Conservation (phyloP, 768 basidiomycete species). For the Infundibulicybe gibba region DNA sequence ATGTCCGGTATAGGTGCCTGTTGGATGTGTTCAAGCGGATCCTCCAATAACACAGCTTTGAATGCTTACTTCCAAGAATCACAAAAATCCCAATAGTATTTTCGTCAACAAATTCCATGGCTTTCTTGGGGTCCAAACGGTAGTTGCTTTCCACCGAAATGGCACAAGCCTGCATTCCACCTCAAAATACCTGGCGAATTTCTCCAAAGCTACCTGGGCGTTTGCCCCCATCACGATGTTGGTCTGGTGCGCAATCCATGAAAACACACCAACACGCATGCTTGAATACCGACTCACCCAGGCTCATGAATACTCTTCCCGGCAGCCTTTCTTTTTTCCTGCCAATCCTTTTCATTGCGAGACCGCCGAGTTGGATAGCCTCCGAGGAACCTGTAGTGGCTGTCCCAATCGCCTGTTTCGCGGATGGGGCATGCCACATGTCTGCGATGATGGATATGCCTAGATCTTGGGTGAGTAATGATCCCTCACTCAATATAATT, state of each 20-base stretch:
- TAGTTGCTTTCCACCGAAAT: slow-evolving; percentile 49
- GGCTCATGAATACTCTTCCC: slow-evolving; percentile 76
- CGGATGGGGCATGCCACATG: slow-evolving; percentile 66
- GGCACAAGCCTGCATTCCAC: slow-evolving; percentile 59
- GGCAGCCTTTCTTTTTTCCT: slow-evolving; percentile 58
- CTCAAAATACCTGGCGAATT: slow-evolving; percentile 70
- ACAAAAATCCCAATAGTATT: slow-evolving; percentile 71
- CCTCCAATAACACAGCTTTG: slow-evolving; percentile 25
- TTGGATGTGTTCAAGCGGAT: slow-evolving; percentile 43
- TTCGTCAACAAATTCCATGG: slow-evolving; percentile 67
- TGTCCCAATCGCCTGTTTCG: slow-evolving; percentile 62
- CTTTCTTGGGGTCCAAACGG: slow-evolving; percentile 56
- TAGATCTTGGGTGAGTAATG: slow-evolving; percentile 12
- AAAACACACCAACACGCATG: neutral
- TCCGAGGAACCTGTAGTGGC: slow-evolving; percentile 73
- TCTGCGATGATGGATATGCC: slow-evolving; percentile 52
- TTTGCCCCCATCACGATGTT: slow-evolving; percentile 67
- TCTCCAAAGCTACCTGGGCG: slow-evolving; percentile 70
- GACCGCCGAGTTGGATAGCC: slow-evolving; percentile 70
- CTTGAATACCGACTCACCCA: slow-evolving; percentile 38
- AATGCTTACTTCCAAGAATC: slow-evolving; percentile 35
- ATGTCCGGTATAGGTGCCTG: slow-evolving; percentile 61
- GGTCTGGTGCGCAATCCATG: slow-evolving; percentile 32
- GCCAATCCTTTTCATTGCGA: slow-evolving; percentile 78
- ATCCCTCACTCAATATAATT: neutral